These are phyloP conservation scores for Xylaria acuta DNA, from an alignment of 495 filamentous ascomycete species.

Conservation along the genomic window DNA sequence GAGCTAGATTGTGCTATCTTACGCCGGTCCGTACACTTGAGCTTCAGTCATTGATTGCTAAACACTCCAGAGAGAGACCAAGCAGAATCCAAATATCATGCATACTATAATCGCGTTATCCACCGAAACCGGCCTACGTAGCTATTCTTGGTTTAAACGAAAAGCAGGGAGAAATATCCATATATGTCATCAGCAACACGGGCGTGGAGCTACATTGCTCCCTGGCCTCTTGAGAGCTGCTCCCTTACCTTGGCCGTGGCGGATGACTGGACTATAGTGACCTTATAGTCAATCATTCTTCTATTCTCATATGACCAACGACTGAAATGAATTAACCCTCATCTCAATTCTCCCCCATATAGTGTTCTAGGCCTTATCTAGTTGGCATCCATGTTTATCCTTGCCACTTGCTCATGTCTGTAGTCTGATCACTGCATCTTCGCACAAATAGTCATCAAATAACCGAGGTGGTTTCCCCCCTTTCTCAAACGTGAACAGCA, in stretches of 20 bases:
- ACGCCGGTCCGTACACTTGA: background rate
- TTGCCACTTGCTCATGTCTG: no score
- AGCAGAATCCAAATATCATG: background rate
- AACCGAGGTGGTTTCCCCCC: background rate
- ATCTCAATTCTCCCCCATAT: background rate
- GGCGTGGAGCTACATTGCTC: background rate
- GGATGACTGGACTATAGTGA: background rate
- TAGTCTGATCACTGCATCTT: background rate
- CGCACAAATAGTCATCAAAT: conserved; percentile 6
- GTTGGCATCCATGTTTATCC: background rate
- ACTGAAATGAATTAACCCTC: background rate
- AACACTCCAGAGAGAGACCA: background rate
- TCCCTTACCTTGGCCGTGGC: background rate
- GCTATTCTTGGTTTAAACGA: background rate
- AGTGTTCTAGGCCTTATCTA: background rate
- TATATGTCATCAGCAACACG: background rate
- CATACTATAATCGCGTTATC: background rate
- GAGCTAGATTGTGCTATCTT: background rate
- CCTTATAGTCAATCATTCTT: background rate
- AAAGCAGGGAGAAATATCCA: background rate
- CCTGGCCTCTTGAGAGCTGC: no score
- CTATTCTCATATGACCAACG: background rate
- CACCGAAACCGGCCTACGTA: background rate
- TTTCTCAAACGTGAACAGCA: background rate
- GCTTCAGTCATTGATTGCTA: background rate